Base-by-base conservation (phyloP, 1,139 yeast species). In the Debaryomyces subglobosus region DNA sequence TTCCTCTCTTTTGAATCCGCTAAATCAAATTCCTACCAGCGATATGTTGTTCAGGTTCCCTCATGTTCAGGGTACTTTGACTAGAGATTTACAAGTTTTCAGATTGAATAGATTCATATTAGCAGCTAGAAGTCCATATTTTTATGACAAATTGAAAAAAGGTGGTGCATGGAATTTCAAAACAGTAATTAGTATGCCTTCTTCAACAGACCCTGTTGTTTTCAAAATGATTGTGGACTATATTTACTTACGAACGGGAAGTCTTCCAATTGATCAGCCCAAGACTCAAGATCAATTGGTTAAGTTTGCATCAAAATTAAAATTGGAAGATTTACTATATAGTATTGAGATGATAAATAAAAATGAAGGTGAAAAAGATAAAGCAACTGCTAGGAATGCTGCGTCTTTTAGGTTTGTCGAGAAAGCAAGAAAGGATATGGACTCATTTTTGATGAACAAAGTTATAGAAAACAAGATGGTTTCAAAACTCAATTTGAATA, bases 221-320 rank as follows among this genome's bases (percentile, higher is more conserved):
- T 71, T 81, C 51, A 61, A 65, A 27, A 60, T 70, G 15, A 62
- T 84, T 3, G 60, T 84, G 2, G 78, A 81, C 44, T 81, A 79
- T 54, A 55, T 85, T 2, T 86, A 86, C 58, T 64, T 85, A 42
- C 59, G 68, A 48, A 65, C 74, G 0, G 74, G 71, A 47, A 51
- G 44, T 35, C 56, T 65, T 33, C 64, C 63, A 4, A 47, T 64
- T 8, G 68, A 61, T 18, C 53, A 53, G 18, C 66, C 35, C 57
- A 72, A 40, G 63, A 71, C 52, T 3, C 56, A 50, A 63, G 63
- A 43, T 57, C 50, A 62, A 4, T 54, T 83, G 27, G 52, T 60
- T 3, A 50, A 58, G 9, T 61, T 72, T 42, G 77, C 84, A 0
- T 55, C 55, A 10, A 56, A 62, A 36, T 63, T 78, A 16, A 61